Conservation (phyloP, 1,139 yeast species). For the Debaryomyces subglobosus region DNA sequence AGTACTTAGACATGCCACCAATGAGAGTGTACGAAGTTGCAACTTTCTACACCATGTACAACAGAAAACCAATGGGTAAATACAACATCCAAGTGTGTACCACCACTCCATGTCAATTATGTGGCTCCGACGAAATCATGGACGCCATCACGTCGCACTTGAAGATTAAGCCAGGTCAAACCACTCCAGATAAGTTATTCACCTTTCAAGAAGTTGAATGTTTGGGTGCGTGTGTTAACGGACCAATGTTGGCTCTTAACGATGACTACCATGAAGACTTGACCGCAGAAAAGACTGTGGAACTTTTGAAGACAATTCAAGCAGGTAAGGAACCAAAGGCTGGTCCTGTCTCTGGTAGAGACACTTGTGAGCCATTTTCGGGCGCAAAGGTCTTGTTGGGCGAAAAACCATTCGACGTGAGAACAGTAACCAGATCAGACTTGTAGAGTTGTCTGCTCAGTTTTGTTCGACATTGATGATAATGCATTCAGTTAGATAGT, state of each 20-base stretch:
- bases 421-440: constrained; percentile 47
- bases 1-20: constrained; percentile 85
- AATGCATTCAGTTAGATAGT: constrained; percentile 5
- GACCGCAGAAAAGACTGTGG: constrained; percentile 66
- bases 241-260: constrained; percentile 84
- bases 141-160: constrained; percentile 66
- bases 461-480: background rate
- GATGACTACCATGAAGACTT: constrained; percentile 86
- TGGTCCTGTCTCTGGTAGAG: constrained; percentile 75
- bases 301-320: constrained; percentile 64
- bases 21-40: constrained; percentile 96
- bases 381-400: constrained; percentile 68
- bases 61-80: constrained; percentile 86
- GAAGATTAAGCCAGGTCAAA: constrained; percentile 74
- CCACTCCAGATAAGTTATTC: constrained; percentile 75
- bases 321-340: constrained; percentile 60
- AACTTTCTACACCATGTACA: constrained; percentile 90
- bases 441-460: constrained; percentile 18
- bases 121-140: constrained; percentile 81
- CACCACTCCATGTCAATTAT: constrained; percentile 87
- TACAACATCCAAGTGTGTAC: constrained; percentile 86
- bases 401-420: constrained; percentile 69
- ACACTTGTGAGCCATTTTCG: constrained; percentile 74
- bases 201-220: constrained; percentile 90
- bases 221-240: constrained; percentile 91